Conservation (phyloP, 2,329 filamentous ascomycete genomes). For the Graphiopsis chlorocephala region DNA sequence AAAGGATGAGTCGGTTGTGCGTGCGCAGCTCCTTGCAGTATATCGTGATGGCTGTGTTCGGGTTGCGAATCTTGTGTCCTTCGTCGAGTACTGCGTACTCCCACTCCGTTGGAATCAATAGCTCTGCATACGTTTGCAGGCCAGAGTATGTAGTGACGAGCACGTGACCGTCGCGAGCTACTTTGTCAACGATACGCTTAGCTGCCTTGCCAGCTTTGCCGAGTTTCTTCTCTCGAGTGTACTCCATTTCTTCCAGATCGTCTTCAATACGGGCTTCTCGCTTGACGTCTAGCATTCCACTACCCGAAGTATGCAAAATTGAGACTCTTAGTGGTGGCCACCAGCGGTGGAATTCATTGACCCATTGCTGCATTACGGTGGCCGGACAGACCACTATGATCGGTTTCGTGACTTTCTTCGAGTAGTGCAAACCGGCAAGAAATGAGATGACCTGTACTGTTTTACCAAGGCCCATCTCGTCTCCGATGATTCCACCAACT, state of each 20-base stretch:
- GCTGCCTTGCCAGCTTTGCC: slow-evolving; percentile 66
- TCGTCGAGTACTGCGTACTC: slow-evolving; percentile 92
- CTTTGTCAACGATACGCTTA: slow-evolving; percentile 75
- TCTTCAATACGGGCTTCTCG: slow-evolving; percentile 62
- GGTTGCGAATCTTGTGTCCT: slow-evolving; percentile 97
- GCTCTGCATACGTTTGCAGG: slow-evolving; percentile 83
- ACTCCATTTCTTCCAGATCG: slow-evolving; percentile 55
- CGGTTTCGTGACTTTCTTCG: slow-evolving; percentile 76
- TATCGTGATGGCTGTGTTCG: slow-evolving; percentile 90
- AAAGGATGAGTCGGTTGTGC: slow-evolving; percentile 85
- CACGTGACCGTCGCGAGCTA: slow-evolving; percentile 82
- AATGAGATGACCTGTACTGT: slow-evolving; percentile 81
- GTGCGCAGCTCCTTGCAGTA: slow-evolving; percentile 93
- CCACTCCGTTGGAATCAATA: slow-evolving; percentile 82
- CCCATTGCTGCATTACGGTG: slow-evolving; percentile 95
- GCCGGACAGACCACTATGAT: slow-evolving; percentile 91
- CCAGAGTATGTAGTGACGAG: slow-evolving; percentile 95
- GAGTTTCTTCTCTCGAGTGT: slow-evolving; percentile 26
- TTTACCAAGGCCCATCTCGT: slow-evolving; percentile 99
- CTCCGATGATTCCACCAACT: slow-evolving; percentile 90
- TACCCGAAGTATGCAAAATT: slow-evolving; percentile 91
- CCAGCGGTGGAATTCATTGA: slow-evolving; percentile 97
- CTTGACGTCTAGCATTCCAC: slow-evolving; percentile 84
- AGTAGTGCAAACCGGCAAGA: slow-evolving; percentile 87
- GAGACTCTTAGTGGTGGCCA: slow-evolving; percentile 98